phyloP scores from a whole-genome alignment of 768 basidiomycete genomes.

The Amylocystis lapponica region DNA sequence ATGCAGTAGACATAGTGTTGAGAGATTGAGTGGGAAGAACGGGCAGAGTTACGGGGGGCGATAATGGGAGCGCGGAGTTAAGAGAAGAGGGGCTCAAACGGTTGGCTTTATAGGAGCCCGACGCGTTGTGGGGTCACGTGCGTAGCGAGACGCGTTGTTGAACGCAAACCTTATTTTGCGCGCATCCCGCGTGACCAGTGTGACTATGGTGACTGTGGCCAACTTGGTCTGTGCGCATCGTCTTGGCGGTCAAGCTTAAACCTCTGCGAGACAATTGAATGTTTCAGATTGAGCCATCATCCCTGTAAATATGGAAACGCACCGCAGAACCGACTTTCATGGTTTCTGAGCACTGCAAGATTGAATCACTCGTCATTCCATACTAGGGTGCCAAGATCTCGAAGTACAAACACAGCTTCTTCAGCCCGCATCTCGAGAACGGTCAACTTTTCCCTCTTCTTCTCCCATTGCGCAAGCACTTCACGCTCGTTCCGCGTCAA shows the following conservation, averaged over 20 bases:
- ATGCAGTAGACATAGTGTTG: no score
- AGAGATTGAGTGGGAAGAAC: not conserved
- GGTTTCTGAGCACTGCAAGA: no score
- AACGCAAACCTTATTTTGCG: constrained; percentile 23
- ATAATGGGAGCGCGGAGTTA: constrained; percentile 4
- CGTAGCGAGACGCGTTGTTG: constrained; percentile 23
- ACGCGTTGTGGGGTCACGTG: constrained; percentile 26
- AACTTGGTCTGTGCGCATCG: constrained; percentile 5
- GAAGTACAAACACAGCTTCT: constrained; percentile 82
- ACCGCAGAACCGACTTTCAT: no score
- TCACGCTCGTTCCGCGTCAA: constrained; percentile 68
- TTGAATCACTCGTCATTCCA: constrained; percentile 43
- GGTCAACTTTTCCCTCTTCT: constrained; percentile 65
- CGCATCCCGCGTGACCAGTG: constrained; percentile 3
- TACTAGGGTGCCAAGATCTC: constrained; percentile 60
- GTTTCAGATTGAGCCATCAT: no score
- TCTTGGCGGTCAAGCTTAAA: no score
- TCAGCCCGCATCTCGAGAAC: constrained; percentile 85
- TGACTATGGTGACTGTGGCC: no score
- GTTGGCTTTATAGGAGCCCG: constrained; percentile 22
- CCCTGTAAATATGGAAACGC: no score
- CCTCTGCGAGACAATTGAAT: no score
- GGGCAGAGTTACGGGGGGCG: not conserved
- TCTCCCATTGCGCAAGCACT: constrained; percentile 66
- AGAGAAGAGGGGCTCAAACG: constrained; percentile 3